Base-by-base conservation (phyloP, 805 yeast species). In the Danielia oregonensis region DNA sequence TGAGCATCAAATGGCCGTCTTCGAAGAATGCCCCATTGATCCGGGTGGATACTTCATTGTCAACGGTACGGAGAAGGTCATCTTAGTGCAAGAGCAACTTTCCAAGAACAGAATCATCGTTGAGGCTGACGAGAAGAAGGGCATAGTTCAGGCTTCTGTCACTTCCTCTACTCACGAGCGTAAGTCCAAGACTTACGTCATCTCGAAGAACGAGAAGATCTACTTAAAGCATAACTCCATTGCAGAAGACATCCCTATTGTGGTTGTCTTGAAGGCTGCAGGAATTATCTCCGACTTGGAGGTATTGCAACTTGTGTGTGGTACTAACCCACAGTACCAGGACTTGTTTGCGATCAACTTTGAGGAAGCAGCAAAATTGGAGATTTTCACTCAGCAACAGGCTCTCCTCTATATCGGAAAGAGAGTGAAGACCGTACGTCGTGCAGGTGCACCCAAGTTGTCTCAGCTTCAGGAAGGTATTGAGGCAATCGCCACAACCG, bases 41-140 rank as follows among this genome's bases (percentile, higher is more conserved):
- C 98, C 98, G 5, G 98, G 98, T 64, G 98, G 98, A 52, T 93
- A 93, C 56, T 93, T 93, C 54, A 86, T 91, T 54, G 97, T 91
- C 32, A 91, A 91, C 56, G 98, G 98, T 59, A 93, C 98, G 0
- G 98, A 93, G 52, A 93, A 93, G 59, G 98, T 93, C 29, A 93
- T 93, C 44, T 72, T 93, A 48, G 94, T 93, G 27, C 98, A 93
- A 62, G 98, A 93, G 62, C 98, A 93, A 70, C 71, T 93, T 57
- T 82, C 95, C 32, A 93, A 93, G 65, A 93, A 93, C 63, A 86
- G 98, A 74, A 93, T 93, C 55, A 88, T 93, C 53, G 98, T 93
- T 10, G 99, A 93, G 61, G 93, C 96, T 1, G 99, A 93, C 57
- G 95, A 86, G 44, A 86, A 88, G 63, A 93, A 94, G 60, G 82